Conservation (phyloP, 768 basidiomycete genomes). For the Suillus ampliporus region DNA sequence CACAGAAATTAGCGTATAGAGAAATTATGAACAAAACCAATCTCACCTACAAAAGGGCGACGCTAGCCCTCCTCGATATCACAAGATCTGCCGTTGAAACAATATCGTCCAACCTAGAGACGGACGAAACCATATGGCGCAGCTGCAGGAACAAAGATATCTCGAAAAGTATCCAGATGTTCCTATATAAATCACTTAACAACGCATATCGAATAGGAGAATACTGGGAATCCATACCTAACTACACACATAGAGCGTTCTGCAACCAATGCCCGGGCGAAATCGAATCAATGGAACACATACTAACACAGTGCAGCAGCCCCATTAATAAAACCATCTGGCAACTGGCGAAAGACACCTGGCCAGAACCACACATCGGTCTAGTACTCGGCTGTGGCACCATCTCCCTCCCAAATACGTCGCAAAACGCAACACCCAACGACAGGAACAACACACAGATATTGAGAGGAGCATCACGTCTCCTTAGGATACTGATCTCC, state of each 20-base stretch:
- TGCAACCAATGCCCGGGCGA: conserved; percentile 27
- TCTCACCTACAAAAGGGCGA: not conserved
- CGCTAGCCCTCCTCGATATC: conserved; percentile 14
- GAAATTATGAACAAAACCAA: conserved; percentile 11
- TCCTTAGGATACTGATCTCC: too few relatives aligned
- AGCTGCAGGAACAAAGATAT: conserved; percentile 15
- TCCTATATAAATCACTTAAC: conserved; percentile 27
- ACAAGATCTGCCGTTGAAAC: conserved; percentile 9
- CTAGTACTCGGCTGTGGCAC: too few relatives aligned
- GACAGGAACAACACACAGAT: too few relatives aligned
- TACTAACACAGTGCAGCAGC: conserved; percentile 29
- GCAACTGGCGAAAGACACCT: too few relatives aligned
- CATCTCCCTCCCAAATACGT: too few relatives aligned
- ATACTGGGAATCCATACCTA: conserved; percentile 31
- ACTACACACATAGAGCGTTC: conserved; percentile 9
- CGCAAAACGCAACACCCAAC: too few relatives aligned
- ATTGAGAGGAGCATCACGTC: too few relatives aligned
- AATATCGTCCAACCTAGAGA: not conserved
- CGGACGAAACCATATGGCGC: conserved; percentile 15
- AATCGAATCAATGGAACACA: conserved; percentile 37
- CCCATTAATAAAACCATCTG: too few relatives aligned
- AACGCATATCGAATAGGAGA: conserved; percentile 27
- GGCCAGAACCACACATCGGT: too few relatives aligned
- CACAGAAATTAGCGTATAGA: conserved; percentile 25
- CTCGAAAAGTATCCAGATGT: conserved; percentile 16